Evolutionary conservation across 352 stramenopile species (phyloP).

Genomic region (Globisporangium viniferum): DNA sequence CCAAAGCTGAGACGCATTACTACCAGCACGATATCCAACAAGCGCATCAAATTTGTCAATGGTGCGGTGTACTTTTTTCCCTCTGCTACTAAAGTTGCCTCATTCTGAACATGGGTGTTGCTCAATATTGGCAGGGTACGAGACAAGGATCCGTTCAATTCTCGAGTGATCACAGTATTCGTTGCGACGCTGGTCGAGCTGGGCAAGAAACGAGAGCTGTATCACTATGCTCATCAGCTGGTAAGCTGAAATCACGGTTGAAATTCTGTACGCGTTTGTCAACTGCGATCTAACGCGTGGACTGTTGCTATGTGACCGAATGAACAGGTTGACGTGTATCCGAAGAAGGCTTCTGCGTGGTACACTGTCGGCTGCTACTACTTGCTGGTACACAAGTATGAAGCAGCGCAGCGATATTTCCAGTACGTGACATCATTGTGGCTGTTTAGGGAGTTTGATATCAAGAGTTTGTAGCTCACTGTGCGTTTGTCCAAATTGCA

Average conservation of each 20-base stretch:
- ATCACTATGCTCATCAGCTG: slow-evolving; percentile 94
- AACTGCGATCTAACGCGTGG: background rate
- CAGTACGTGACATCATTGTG: slow-evolving; percentile 55
- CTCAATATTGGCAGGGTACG: slow-evolving; percentile 42
- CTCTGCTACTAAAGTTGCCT: slow-evolving; percentile 2
- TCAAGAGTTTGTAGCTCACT: background rate
- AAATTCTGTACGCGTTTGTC: background rate
- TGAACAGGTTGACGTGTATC: slow-evolving; percentile 88
- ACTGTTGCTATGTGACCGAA: background rate
- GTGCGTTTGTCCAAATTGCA: slow-evolving; percentile 18
- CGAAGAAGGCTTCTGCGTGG: slow-evolving; percentile 92
- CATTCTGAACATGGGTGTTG: background rate
- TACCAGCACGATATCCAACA: slow-evolving; percentile 85
- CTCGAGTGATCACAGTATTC: slow-evolving; percentile 75
- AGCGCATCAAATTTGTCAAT: slow-evolving; percentile 74
- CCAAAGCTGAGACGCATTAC: slow-evolving; percentile 78
- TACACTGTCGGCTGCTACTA: slow-evolving; percentile 98
- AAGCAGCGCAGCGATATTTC: slow-evolving; percentile 95
- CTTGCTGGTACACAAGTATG: slow-evolving; percentile 91
- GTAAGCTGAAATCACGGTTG: slow-evolving; percentile 26
- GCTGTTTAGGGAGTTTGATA: background rate
- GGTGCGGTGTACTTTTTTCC: slow-evolving; percentile 29
- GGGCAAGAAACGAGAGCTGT: slow-evolving; percentile 92
- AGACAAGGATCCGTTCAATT: slow-evolving; percentile 77
- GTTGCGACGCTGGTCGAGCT: slow-evolving; percentile 91